phyloP scores from a whole-genome alignment of 2,329 filamentous ascomycete species.

The Cytospora mali region DNA sequence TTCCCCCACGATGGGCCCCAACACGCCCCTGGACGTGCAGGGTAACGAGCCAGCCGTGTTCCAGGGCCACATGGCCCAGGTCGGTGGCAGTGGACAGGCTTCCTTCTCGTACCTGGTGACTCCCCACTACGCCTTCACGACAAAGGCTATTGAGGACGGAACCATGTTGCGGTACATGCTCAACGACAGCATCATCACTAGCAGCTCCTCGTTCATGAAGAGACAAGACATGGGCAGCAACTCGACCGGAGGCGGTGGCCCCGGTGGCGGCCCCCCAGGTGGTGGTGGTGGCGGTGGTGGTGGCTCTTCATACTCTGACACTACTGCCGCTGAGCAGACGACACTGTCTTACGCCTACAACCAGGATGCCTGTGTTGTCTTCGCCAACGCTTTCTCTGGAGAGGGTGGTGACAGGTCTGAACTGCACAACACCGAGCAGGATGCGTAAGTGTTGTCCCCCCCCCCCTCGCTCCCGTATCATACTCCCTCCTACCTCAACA shows the following conservation, averaged over 20 bases:
- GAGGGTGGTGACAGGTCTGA: slow-evolving; percentile 69
- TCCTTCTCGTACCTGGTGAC: slow-evolving; percentile 57
- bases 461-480: no score
- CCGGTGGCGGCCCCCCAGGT: slow-evolving; percentile 11
- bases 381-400: slow-evolving; percentile 69
- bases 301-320: not conserved
- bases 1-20: slow-evolving; percentile 57
- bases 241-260: not conserved
- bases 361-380: slow-evolving; percentile 67
- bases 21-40: slow-evolving; percentile 20
- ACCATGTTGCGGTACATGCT: slow-evolving; percentile 48
- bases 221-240: slow-evolving; percentile 33
- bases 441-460: no score
- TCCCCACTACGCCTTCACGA: slow-evolving; percentile 54
- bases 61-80: slow-evolving; percentile 47
- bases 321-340: slow-evolving; percentile 1
- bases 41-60: slow-evolving; percentile 22
- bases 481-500: no score
- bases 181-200: slow-evolving; percentile 44
- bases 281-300: not conserved
- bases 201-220: not conserved
- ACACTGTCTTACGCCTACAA: slow-evolving; percentile 36
- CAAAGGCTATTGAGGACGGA: slow-evolving; percentile 44
- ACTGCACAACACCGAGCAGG: slow-evolving; percentile 67
- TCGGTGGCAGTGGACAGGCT: slow-evolving; percentile 55